Percentiles rank a stretch among this genome's conserved stretches.
Conservation (phyloP, 371 early-diverging fungal genomes). For the Apophysomyces ossiformis region DNA sequence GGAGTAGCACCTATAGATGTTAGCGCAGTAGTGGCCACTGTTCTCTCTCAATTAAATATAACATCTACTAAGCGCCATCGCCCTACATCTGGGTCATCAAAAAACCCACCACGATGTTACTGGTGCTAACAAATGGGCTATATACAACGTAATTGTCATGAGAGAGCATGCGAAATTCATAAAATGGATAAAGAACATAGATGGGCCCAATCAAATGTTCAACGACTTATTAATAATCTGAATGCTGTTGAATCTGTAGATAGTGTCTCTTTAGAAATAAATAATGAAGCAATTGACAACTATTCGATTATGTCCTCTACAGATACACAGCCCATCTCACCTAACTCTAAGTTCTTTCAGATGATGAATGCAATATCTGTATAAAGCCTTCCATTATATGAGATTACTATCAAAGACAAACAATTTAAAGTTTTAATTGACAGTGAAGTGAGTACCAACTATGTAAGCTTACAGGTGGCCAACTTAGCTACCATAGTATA, state of each 20-base stretch:
- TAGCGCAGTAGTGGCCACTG: slow-evolving; percentile 1
- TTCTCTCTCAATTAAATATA: neutral
- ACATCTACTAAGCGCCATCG: neutral
- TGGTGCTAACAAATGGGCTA: neutral
- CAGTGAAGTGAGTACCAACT: neutral
- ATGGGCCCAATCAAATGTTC: neutral
- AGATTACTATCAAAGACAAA: neutral
- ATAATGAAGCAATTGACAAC: neutral
- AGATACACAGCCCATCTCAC: neutral
- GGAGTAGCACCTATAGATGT: slow-evolving; percentile 1
- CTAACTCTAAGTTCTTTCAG: neutral
- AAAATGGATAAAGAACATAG: neutral
- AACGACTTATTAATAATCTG: neutral
- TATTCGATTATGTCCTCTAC: neutral
- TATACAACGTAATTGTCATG: neutral
- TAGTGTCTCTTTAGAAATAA: neutral
- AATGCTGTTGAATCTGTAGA: neutral
- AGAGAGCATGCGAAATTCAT: neutral
- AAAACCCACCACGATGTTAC: neutral
- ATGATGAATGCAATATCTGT: neutral
- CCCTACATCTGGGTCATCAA: neutral
- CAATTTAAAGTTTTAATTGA: neutral
- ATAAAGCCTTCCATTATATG: neutral
- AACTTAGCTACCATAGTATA: neutral
- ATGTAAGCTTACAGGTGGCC: neutral